These are phyloP conservation scores for Clonostachys solani DNA, from an alignment of 2,329 filamentous ascomycete species.

Conservation along the genomic window DNA sequence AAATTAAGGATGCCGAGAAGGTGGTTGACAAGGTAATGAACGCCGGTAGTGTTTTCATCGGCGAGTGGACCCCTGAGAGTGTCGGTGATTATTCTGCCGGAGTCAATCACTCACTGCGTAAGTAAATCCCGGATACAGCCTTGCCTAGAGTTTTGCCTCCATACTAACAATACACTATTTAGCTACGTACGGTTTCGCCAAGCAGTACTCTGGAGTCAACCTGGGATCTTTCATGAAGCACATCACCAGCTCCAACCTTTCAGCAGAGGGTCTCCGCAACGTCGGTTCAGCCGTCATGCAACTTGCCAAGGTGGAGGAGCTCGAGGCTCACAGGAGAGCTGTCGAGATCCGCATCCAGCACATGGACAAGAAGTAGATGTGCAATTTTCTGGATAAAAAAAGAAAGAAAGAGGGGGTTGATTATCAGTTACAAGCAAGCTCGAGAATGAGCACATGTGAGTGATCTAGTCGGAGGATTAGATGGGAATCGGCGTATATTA, in stretches of 20 bases:
- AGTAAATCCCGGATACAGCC: constrained; percentile 33
- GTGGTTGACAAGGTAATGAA: constrained; percentile 81
- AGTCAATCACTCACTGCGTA: constrained; percentile 96
- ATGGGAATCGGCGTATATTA: too few relatives aligned
- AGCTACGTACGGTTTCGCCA: constrained; percentile 97
- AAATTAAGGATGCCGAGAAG: constrained; percentile 72
- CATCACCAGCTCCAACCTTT: constrained; percentile 92
- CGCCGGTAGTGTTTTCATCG: constrained; percentile 93
- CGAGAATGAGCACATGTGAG: too few relatives aligned
- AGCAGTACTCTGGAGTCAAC: constrained; percentile 98
- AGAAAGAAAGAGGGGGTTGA: neutral
- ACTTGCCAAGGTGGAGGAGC: constrained; percentile 86
- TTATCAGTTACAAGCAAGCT: too few relatives aligned
- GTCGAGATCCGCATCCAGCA: constrained; percentile 74
- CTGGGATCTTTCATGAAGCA: constrained; percentile 95
- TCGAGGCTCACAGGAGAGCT: constrained; percentile 89
- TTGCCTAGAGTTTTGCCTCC: neutral
- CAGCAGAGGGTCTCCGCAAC: constrained; percentile 77
- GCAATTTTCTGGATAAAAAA: neutral
- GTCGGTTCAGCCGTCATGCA: constrained; percentile 91
- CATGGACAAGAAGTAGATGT: constrained; percentile 27
- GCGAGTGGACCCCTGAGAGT: constrained; percentile 94
- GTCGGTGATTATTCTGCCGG: constrained; percentile 98
- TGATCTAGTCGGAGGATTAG: too few relatives aligned
- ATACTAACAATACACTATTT: constrained; percentile 10